A percentile compares a stretch with the other conserved stretches of the same genome.
Conservation (phyloP, 2,329 filamentous ascomycete species). For the Monosporascus sp. region DNA sequence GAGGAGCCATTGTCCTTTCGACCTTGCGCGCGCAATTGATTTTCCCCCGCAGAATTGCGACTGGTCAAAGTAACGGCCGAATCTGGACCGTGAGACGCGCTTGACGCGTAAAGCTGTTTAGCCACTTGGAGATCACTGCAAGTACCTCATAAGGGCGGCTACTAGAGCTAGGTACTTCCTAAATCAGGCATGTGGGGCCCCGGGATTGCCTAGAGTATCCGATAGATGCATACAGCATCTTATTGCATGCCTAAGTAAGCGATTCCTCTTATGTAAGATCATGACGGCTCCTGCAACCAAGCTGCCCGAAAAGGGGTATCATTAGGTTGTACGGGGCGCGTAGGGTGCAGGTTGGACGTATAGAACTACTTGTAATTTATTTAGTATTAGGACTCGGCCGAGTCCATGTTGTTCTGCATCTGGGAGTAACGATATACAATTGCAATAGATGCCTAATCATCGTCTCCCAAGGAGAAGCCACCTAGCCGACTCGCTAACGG, state of each 20-base stretch:
- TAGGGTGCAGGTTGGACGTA: background rate
- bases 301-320: too few species aligned
- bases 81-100: background rate
- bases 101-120: background rate
- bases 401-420: background rate
- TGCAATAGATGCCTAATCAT: background rate
- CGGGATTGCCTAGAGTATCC: too few species aligned
- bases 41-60: background rate
- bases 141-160: too few species aligned
- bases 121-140: too few species aligned
- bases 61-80: too few species aligned
- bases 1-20: constrained; percentile 18
- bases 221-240: too few species aligned
- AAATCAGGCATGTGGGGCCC: too few species aligned
- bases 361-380: background rate
- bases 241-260: too few species aligned
- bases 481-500: background rate
- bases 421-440: background rate
- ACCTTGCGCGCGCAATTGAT: constrained; percentile 3
- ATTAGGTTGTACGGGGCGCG: too few species aligned
- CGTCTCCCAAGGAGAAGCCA: background rate
- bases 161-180: too few species aligned
- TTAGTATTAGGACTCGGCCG: background rate
- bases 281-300: too few species aligned
- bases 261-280: too few species aligned